Evolutionary conservation across 2,329 filamentous ascomycete species (phyloP).

Genomic region (Colletotrichum musae): DNA sequence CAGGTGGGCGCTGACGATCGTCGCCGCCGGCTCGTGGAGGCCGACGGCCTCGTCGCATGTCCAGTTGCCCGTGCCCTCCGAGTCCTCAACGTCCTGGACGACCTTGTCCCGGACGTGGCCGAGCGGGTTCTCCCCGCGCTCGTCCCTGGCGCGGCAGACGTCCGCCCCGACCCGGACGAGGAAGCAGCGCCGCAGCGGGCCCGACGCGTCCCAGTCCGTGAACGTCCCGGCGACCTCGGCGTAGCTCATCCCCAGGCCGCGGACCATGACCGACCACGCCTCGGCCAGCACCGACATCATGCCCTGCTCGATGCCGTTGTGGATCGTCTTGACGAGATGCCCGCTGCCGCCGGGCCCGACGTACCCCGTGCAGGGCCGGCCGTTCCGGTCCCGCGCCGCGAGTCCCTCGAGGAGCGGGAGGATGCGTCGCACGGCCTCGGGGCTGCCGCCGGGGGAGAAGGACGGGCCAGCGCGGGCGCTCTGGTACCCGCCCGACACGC

Average conservation of each 20-base stretch:
- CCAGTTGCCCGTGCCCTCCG: slow-evolving; percentile 79
- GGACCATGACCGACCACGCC: slow-evolving; percentile 74
- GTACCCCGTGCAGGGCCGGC: slow-evolving; percentile 71
- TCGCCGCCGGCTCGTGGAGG: slow-evolving; percentile 75
- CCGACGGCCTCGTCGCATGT: slow-evolving; percentile 72
- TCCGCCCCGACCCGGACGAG: slow-evolving; percentile 74
- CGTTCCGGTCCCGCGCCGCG: slow-evolving; percentile 73
- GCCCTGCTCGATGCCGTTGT: slow-evolving; percentile 81
- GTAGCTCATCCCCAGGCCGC: slow-evolving; percentile 69
- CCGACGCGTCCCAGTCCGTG: slow-evolving; percentile 70
- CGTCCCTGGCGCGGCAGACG: slow-evolving; percentile 67
- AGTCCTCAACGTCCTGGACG: slow-evolving; percentile 76
- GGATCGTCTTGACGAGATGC: slow-evolving; percentile 83
- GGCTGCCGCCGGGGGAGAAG: slow-evolving; percentile 76
- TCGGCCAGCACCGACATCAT: slow-evolving; percentile 77
- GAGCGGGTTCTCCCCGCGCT: slow-evolving; percentile 65
- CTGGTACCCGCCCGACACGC: slow-evolving; percentile 79
- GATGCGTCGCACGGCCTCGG: slow-evolving; percentile 68
- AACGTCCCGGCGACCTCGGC: slow-evolving; percentile 74
- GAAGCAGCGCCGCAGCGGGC: slow-evolving; percentile 72
- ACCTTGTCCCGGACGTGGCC: slow-evolving; percentile 78
- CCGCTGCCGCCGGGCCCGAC: slow-evolving; percentile 75
- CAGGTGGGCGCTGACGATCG: slow-evolving; percentile 74
- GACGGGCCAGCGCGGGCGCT: slow-evolving; percentile 75
- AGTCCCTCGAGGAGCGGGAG: slow-evolving; percentile 74